Percentiles rank a stretch among this genome's conserved stretches.
These are phyloP conservation scores for Apiotrichum brassicae DNA, from an alignment of 1,284 basidiomycete species.

Conservation along the genomic window DNA sequence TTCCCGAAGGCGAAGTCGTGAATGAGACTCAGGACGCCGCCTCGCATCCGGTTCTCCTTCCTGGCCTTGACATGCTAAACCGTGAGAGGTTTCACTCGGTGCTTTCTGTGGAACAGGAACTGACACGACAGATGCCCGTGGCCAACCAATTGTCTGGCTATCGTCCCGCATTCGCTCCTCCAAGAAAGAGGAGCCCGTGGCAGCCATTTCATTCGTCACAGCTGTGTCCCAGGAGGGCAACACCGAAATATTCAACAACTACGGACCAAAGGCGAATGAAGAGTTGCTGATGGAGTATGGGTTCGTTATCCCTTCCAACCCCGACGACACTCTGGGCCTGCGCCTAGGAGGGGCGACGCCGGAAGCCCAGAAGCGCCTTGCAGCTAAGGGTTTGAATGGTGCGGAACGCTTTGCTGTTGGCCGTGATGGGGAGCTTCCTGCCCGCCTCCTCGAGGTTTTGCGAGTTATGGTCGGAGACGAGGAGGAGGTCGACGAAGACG, in stretches of 20 bases:
- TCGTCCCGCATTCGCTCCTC: conserved; percentile 49
- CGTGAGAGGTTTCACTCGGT: conserved; percentile 55
- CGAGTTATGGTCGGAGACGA: conserved; percentile 24
- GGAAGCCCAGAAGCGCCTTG: conserved; percentile 15
- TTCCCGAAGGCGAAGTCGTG: conserved; percentile 25
- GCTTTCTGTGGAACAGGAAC: no score
- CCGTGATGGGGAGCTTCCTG: conserved; percentile 53
- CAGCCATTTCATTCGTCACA: conserved; percentile 27
- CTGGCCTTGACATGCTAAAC: conserved; percentile 76
- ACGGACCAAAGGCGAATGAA: conserved; percentile 59
- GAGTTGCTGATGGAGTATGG: conserved; percentile 83
- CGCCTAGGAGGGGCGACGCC: conserved; percentile 53
- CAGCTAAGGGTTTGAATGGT: conserved; percentile 27
- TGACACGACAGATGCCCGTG: conserved; percentile 47
- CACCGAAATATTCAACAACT: conserved; percentile 75
- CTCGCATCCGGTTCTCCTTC: conserved; percentile 71
- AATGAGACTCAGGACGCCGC: conserved; percentile 28
- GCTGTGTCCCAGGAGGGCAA: conserved; percentile 45
- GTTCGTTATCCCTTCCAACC: conserved; percentile 67
- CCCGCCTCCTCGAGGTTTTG: conserved; percentile 58
- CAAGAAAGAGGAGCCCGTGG: conserved; percentile 12
- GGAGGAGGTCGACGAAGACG: conserved; percentile 51
- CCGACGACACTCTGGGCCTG: conserved; percentile 75
- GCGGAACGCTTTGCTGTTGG: conserved; percentile 59
- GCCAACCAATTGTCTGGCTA: conserved; percentile 72